These are phyloP conservation scores for Fusarium heterosporum DNA, from an alignment of 2,329 filamentous ascomycete genomes.

Conservation along the genomic window DNA sequence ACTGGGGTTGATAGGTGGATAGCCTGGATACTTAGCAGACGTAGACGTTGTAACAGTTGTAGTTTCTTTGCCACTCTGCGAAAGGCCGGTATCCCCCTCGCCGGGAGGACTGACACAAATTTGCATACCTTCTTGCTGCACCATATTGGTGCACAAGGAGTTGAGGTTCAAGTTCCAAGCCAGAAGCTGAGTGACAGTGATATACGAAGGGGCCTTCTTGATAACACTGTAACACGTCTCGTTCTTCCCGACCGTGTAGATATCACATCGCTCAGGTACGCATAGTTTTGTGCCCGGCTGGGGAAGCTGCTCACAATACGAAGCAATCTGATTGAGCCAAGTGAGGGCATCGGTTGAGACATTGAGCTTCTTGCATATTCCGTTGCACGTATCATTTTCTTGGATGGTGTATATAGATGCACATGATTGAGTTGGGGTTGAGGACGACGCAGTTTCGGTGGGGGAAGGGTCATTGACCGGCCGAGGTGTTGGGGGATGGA, in stretches of 20 bases:
- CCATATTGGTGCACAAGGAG: background rate
- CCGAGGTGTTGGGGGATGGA: background rate
- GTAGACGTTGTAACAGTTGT: no score
- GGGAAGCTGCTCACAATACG: background rate
- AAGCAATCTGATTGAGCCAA: background rate
- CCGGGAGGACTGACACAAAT: background rate
- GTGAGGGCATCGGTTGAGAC: background rate
- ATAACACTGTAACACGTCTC: background rate
- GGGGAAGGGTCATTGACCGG: background rate
- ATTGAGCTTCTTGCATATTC: background rate
- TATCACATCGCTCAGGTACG: background rate
- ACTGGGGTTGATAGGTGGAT: no score
- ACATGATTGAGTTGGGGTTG: background rate
- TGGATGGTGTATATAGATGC: background rate
- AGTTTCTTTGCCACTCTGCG: no score
- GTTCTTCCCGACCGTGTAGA: background rate
- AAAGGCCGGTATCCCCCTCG: no score
- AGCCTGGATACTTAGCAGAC: no score
- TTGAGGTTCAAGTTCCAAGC: background rate
- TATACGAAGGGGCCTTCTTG: background rate
- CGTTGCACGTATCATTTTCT: background rate
- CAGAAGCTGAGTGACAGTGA: background rate
- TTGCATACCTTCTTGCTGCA: background rate
- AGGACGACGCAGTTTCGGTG: background rate
- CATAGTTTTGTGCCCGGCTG: background rate